A percentile compares a stretch with the other conserved stretches of the same genome.
phyloP scores from a whole-genome alignment of 192 early-diverging fungal species.

The Gaertneriomyces sp. region DNA sequence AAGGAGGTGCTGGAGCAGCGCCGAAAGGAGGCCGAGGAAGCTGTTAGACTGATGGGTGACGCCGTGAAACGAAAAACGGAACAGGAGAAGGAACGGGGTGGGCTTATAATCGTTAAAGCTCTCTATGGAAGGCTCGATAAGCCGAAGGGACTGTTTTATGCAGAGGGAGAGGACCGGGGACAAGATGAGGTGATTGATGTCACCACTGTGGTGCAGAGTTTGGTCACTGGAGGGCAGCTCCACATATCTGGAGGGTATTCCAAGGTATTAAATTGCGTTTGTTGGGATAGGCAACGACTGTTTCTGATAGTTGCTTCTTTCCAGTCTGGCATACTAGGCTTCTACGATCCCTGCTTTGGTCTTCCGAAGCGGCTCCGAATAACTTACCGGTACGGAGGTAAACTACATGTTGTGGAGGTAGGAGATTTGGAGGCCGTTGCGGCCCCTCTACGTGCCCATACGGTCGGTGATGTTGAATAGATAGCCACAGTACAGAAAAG shows the following conservation, averaged over 20 bases:
- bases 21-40: constrained; percentile 75
- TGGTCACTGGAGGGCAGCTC: constrained; percentile 83
- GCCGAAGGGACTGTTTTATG: constrained; percentile 5
- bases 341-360: constrained; percentile 94
- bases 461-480: too few relatives aligned
- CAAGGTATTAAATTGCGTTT: constrained; percentile 56
- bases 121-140: constrained; percentile 76
- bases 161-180: neutral
- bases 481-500: too few relatives aligned
- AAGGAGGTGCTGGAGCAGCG: constrained; percentile 48
- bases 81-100: constrained; percentile 62
- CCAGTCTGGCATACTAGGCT: constrained; percentile 81
- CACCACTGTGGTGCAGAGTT: constrained; percentile 75
- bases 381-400: constrained; percentile 77
- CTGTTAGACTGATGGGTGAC: constrained; percentile 67
- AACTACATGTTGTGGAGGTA: constrained; percentile 75
- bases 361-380: constrained; percentile 79
- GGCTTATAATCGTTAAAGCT: constrained; percentile 79
- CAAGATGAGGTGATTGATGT: constrained; percentile 63
- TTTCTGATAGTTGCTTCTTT: neutral
- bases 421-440: constrained; percentile 76
- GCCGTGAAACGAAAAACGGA: constrained; percentile 65
- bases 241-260: constrained; percentile 81
- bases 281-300: neutral
- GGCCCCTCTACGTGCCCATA: constrained; percentile 61